Percentiles rank a stretch among this genome's conserved stretches.
Evolutionary conservation across 1,284 basidiomycete genomes (phyloP).

Genomic region (Boletus sp.): DNA sequence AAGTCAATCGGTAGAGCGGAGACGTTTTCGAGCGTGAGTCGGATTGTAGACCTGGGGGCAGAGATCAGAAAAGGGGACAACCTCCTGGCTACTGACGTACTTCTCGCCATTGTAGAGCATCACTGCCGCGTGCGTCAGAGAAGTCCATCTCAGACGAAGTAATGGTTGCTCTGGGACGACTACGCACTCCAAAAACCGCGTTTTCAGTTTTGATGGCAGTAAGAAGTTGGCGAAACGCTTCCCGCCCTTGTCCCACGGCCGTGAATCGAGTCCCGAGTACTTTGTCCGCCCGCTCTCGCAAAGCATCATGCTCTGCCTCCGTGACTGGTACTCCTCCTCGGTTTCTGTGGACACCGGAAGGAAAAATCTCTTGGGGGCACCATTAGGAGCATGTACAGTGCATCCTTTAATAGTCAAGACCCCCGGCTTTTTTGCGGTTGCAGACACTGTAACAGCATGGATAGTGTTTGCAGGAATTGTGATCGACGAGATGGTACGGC

Average conservation of each 20-base stretch:
- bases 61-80: constrained; percentile 9
- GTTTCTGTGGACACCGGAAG: constrained; percentile 72
- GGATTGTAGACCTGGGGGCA: constrained; percentile 64
- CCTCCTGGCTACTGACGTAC: constrained; percentile 40
- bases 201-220: constrained; percentile 31
- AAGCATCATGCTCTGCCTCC: constrained; percentile 54
- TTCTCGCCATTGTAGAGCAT: constrained; percentile 94
- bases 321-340: constrained; percentile 61
- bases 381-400: constrained; percentile 71
- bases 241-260: constrained; percentile 50
- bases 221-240: constrained; percentile 32
- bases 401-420: constrained; percentile 74
- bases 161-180: constrained; percentile 86
- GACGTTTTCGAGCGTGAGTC: constrained; percentile 85
- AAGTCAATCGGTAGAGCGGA: constrained; percentile 82
- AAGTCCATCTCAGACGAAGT: constrained; percentile 80
- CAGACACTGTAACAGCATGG: constrained; percentile 71
- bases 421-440: constrained; percentile 65
- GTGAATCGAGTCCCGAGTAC: constrained; percentile 63
- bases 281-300: constrained; percentile 69
- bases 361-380: constrained; percentile 67
- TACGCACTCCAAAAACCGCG: constrained; percentile 64
- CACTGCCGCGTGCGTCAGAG: constrained; percentile 83
- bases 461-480: constrained; percentile 71
- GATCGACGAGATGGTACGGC: constrained; percentile 51